A percentile compares a stretch with the other conserved stretches of the same genome.
Conservation (phyloP, 75 land plant genomes). For the Selaginella tamariscina region DNA sequence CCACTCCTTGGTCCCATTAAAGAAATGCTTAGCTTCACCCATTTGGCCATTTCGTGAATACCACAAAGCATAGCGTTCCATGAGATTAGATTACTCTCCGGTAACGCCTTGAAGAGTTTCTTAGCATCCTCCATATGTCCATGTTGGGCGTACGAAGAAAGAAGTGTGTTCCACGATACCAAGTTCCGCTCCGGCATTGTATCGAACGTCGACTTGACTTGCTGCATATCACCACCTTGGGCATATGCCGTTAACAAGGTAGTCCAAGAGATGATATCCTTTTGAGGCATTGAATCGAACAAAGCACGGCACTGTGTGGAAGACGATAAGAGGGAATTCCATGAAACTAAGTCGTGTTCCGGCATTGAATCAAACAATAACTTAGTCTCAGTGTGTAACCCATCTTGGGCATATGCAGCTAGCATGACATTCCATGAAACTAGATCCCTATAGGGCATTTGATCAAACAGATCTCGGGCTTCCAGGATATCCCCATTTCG, state of each 20-base stretch:
- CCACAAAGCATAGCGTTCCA: background rate
- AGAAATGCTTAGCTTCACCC: background rate
- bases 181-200: background rate
- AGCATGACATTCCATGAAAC: constrained; percentile 8
- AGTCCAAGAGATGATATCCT: background rate
- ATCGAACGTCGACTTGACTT: background rate
- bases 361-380: constrained; percentile 8
- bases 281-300: background rate
- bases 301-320: background rate
- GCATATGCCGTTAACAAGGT: background rate
- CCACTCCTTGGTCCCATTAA: background rate
- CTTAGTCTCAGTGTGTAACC: background rate
- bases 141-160: background rate
- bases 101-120: background rate
- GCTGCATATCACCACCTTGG: background rate
- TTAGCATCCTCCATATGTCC: background rate
- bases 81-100: background rate
- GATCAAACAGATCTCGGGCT: background rate
- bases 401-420: constrained; percentile 8
- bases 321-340: background rate
- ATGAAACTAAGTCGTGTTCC: background rate
- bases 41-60: background rate
- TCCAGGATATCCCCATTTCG: background rate
- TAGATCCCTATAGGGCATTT: background rate
- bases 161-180: background rate